Conservation (phyloP, 768 basidiomycete species). For the Serendipita sp. region DNA sequence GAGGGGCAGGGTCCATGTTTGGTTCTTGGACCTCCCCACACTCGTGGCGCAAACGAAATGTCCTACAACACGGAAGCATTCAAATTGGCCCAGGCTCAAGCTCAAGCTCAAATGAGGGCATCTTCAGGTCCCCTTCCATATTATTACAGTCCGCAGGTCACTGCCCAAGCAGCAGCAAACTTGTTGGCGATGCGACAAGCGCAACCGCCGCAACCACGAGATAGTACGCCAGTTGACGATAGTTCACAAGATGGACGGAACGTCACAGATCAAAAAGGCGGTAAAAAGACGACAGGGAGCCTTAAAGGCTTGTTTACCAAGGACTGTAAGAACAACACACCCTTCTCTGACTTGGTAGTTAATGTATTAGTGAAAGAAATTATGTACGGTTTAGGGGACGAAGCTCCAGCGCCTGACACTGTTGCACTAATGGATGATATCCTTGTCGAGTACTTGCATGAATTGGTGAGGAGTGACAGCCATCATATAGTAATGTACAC, state of each 20-base stretch:
- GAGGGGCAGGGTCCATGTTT: not conserved
- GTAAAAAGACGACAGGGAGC: slow-evolving; percentile 30
- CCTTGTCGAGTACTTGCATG: slow-evolving; percentile 74
- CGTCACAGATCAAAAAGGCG: not conserved
- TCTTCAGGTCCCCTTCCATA: not conserved
- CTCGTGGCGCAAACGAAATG: not conserved
- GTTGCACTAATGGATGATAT: slow-evolving; percentile 91
- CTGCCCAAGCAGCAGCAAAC: not conserved
- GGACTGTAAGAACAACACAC: slow-evolving; percentile 41
- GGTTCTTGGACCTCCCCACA: not conserved
- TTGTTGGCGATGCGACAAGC: not conserved
- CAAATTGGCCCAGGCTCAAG: not conserved
- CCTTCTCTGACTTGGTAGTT: slow-evolving; percentile 1
- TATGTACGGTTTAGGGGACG: slow-evolving; percentile 92
- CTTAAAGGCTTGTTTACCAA: slow-evolving; percentile 63
- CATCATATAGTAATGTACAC: not conserved
- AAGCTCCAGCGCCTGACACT: slow-evolving; percentile 70
- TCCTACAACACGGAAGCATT: not conserved
- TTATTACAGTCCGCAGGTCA: not conserved
- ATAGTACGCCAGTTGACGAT: not conserved
- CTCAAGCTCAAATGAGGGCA: not conserved
- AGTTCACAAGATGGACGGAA: not conserved
- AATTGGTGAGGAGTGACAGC: slow-evolving; percentile 45
- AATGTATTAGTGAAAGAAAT: slow-evolving; percentile 49
- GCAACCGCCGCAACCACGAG: not conserved